Base-by-base conservation (phyloP, 2,329 filamentous ascomycete species). In the Fusarium sp. region DNA sequence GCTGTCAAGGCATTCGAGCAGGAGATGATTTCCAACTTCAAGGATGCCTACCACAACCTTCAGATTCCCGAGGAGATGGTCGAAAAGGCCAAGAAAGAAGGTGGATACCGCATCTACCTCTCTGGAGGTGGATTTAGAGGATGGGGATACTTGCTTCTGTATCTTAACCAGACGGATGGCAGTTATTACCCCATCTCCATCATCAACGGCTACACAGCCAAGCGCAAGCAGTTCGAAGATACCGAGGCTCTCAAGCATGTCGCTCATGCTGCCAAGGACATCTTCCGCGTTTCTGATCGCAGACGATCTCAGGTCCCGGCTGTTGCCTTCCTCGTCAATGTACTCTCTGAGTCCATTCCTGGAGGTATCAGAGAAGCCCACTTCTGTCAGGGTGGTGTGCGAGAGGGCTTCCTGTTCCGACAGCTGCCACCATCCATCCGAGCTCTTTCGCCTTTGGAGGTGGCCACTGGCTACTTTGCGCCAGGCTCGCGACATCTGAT, bases 101-200 rank as follows among this genome's bases (percentile, higher is more conserved):
- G 84, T 1, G 84, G 85, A 2, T 85, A 88, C 64, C 85, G 85
- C 6, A 81, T 93, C 2, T 92, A 92, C 69, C 84, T 93, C 8
- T 92, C 88, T 18, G 91, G 90, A 24, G 91, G 90, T 18, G 91
- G 91, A 0, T 92, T 92, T 72, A 82, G 91, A 49, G 91, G 91
- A 4, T 92, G 91, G 88, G 91, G 91, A 3, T 92, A 91, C 73
- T 79, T 92, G 14, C 83, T 92, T 41, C 76, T 81, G 7, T 81
- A 80, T 51, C 88, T 92, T 83, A 86, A 85, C 60, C 83, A 87
- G 73, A 86, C 89, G 46, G 77, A 80, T 7, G 83, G 89, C 20
- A 78, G 81, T 18, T 89, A 90, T 1, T 92, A 92, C 73, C 91
- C 91, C 1, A 89, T 92, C 22, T 88, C 90, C 3, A 88, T 92